phyloP scores from a whole-genome alignment of 225 moss, liverwort and hornwort genomes.

The Physcomitrellopsis africana region DNA sequence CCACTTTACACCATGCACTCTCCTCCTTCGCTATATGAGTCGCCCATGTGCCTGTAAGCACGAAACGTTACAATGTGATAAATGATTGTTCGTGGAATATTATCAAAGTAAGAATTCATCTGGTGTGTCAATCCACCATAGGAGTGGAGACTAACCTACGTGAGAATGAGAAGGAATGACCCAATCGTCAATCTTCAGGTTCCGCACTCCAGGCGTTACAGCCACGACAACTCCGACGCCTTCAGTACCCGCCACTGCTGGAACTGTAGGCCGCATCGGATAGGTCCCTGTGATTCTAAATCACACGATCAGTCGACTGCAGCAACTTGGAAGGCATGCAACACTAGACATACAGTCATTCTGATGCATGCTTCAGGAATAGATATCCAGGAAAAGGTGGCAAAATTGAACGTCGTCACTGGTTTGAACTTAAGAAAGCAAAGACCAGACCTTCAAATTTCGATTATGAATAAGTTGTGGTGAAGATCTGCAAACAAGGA shows the following conservation, averaged over 20 bases:
- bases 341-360: neutral
- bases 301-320: slow-evolving; percentile 11
- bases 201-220: slow-evolving; percentile 67
- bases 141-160: slow-evolving; percentile 54
- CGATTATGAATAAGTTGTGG: neutral
- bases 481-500: neutral
- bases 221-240: slow-evolving; percentile 79
- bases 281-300: slow-evolving; percentile 69
- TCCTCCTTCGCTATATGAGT: slow-evolving; percentile 70
- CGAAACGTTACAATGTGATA: slow-evolving; percentile 9
- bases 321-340: slow-evolving; percentile 13
- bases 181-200: slow-evolving; percentile 77
- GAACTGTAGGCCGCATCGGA: slow-evolving; percentile 74
- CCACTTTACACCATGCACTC: slow-evolving; percentile 79
- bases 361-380: neutral
- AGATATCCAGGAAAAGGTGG: neutral
- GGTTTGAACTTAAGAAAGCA: neutral
- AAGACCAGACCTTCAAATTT: neutral
- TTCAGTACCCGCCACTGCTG: slow-evolving; percentile 86
- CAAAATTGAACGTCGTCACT: neutral
- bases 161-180: slow-evolving; percentile 81
- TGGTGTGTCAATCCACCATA: neutral
- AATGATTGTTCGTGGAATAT: slow-evolving; percentile 6
- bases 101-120: slow-evolving; percentile 12
- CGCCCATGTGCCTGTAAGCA: slow-evolving; percentile 80